Evolutionary conservation across 257 asterid genomes (phyloP), one percentile per base, ranked within the genome.

Genomic region (Rubia yunnanensis): DNA sequence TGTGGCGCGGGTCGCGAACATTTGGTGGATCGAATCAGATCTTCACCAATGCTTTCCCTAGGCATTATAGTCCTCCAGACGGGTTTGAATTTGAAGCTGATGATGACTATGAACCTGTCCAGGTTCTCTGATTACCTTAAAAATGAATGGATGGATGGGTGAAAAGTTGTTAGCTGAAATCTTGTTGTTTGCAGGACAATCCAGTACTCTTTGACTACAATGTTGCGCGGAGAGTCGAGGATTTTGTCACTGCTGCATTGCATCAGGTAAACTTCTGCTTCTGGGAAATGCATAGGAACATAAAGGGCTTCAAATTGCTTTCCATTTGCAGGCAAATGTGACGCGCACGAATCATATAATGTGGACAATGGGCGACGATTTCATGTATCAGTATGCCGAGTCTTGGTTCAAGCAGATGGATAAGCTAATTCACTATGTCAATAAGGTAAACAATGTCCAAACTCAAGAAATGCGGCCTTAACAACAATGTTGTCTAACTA

Each of bases 321-420:
- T 53, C 52, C 69, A 66, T 73, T 17, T 68, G 53, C 80, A 90
- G 96, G 97, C 91, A 69, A 88, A 90, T 72, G 91, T 90, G 56
- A 90, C 97, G 0, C 86, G 82, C 54, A 82, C 89, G 36, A 83
- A 90, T 80, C 97, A 90, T 76, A 83, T 90, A 26, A 90, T 90
- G 97, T 90, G 95, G 95, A 90, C 97, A 23, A 90, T 90, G 97
- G 97, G 97, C 52, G 90, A 90, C 52, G 97, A 88, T 74, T 90
- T 90, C 76, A 82, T 76, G 68, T 90, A 90, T 77, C 92, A 84
- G 61, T 90, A 90, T 68, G 95, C 96, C 1, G 97, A 88, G 70
- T 72, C 88, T 38, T 90, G 97, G 97, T 90, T 90, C 87, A 90
- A 84, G 81, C 85, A 90, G 73, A 90, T 90, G 96, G 97, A 90